Percentiles rank a stretch among this genome's conserved stretches.
Conservation (phyloP, 2,329 filamentous ascomycete species). For the Hysterium pulicare region DNA sequence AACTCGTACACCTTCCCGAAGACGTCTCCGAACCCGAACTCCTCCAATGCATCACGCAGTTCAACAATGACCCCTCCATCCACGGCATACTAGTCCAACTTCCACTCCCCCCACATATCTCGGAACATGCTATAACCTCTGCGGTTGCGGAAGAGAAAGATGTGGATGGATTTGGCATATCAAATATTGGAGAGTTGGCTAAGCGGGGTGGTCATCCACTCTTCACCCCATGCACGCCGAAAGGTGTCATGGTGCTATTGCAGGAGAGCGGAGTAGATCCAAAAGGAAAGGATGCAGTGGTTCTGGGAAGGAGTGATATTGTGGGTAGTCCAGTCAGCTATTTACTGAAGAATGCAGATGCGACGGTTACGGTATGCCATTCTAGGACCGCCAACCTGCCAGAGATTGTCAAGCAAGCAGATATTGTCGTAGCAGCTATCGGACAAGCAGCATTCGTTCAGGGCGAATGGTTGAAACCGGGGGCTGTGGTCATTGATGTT, state of each 20-base stretch:
- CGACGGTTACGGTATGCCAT: conserved; percentile 95
- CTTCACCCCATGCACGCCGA: conserved; percentile 93
- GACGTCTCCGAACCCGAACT: conserved; percentile 80
- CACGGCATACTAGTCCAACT: conserved; percentile 94
- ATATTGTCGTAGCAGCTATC: conserved; percentile 89
- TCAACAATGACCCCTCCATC: conserved; percentile 83
- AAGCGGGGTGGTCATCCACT: conserved; percentile 88
- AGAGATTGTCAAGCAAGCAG: conserved; percentile 74
- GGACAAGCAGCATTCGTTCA: conserved; percentile 84
- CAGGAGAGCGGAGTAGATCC: conserved; percentile 79
- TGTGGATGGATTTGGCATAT: conserved; percentile 92
- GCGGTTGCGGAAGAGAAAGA: conserved; percentile 92
- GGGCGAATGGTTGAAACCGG: conserved; percentile 92
- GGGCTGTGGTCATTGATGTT: conserved; percentile 94
- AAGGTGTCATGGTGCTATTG: conserved; percentile 93
- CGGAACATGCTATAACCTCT: conserved; percentile 86
- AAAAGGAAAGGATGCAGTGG: conserved; percentile 87
- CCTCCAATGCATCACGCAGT: conserved; percentile 71
- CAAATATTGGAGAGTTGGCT: conserved; percentile 93
- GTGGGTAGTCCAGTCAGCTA: conserved; percentile 97
- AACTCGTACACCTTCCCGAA: conserved; percentile 79
- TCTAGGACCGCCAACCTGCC: conserved; percentile 76
- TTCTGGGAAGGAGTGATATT: conserved; percentile 92
- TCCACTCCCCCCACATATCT: conserved; percentile 82
- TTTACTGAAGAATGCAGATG: conserved; percentile 89